Evolutionary conservation across 163 green algal species (phyloP).

Genomic region (Scenedesmus sp.): DNA sequence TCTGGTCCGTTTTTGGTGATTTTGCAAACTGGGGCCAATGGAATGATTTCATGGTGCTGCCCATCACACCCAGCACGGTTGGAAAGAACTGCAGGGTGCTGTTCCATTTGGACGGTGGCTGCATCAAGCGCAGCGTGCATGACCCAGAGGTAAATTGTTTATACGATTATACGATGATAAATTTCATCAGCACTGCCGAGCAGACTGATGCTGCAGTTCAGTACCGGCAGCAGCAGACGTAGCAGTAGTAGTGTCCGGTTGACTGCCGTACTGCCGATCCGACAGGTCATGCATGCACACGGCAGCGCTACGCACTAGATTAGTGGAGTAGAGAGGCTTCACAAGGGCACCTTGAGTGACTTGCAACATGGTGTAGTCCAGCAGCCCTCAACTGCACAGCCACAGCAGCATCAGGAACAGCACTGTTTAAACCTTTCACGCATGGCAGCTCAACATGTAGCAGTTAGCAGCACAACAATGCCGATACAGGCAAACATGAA

Average conservation of each 20-base stretch:
- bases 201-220: neutral
- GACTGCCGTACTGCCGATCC: neutral
- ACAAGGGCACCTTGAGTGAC: too few relatives aligned
- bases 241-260: neutral
- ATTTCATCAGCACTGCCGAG: neutral
- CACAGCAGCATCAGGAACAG: neutral
- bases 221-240: neutral
- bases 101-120: slow-evolving; percentile 44
- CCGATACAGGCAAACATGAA: neutral
- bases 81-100: slow-evolving; percentile 36
- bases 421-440: too few relatives aligned
- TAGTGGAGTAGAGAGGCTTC: too few relatives aligned
- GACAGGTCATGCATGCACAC: neutral
- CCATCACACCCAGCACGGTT: neutral
- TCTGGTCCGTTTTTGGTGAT: slow-evolving; percentile 49
- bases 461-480: neutral
- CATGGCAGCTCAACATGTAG: neutral
- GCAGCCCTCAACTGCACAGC: neutral
- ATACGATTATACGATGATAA: neutral
- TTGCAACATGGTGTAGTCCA: too few relatives aligned
- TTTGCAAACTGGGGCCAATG: slow-evolving; percentile 50
- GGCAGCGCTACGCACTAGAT: neutral
- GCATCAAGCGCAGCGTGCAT: slow-evolving; percentile 32
- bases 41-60: slow-evolving; percentile 52
- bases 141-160: slow-evolving; percentile 25